A percentile compares a stretch with the other conserved stretches of the same genome.
Evolutionary conservation across 352 stramenopile genomes (phyloP).

Genomic region (Phytophthora vignae): DNA sequence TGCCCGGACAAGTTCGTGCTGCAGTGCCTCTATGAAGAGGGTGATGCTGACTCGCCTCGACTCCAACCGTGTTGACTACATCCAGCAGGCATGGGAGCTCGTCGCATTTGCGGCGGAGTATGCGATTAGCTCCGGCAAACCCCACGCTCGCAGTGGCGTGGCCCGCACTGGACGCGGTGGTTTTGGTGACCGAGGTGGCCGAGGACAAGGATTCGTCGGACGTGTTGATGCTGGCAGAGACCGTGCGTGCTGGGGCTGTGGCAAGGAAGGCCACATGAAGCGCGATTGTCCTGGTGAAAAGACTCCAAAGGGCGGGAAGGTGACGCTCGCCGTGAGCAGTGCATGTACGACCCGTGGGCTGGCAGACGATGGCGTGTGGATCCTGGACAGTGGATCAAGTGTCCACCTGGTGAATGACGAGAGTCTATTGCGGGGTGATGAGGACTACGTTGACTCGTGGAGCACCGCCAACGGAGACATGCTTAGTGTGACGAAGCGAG

Average conservation of each 20-base stretch:
- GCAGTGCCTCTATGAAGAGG: slow-evolving; percentile 6
- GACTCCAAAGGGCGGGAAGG: not conserved
- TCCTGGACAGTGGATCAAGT: slow-evolving; percentile 1
- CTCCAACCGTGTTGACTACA: slow-evolving; percentile 1
- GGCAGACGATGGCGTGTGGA: not conserved
- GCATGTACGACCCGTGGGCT: not conserved
- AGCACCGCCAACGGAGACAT: too few species aligned
- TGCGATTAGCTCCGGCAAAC: not conserved
- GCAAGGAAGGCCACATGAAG: not conserved
- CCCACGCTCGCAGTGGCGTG: not conserved
- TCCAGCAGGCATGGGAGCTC: slow-evolving; percentile 12
- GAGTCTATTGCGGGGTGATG: not conserved
- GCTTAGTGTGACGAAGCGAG: too few species aligned
- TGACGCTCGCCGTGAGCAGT: not conserved
- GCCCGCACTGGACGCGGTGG: not conserved
- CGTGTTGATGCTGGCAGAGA: not conserved
- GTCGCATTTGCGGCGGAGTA: slow-evolving; percentile 1
- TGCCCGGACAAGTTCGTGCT: slow-evolving; percentile 6
- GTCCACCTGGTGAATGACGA: slow-evolving; percentile 1
- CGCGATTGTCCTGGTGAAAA: not conserved
- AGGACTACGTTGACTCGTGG: not conserved
- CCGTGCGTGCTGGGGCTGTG: not conserved
- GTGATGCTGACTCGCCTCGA: slow-evolving; percentile 5
- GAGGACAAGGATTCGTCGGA: not conserved
- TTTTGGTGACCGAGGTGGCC: not conserved